Percentiles rank a stretch among this genome's conserved stretches.
Conservation (phyloP, 1,139 yeast genomes). For the Pichia sp. region DNA sequence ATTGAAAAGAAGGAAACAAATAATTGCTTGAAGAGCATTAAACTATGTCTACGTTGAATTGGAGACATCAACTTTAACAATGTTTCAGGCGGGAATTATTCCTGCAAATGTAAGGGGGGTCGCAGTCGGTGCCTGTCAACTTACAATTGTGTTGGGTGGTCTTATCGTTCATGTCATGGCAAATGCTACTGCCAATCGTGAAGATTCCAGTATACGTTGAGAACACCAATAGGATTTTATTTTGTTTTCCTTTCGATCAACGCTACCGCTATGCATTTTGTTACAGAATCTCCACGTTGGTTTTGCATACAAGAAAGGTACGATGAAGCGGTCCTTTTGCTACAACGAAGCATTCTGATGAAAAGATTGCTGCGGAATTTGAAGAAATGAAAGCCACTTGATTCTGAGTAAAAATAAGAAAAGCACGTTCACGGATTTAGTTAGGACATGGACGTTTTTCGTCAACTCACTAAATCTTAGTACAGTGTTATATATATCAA, state of each 20-base stretch:
- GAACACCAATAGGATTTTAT: conserved; percentile 5
- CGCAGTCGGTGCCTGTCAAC: conserved; percentile 4
- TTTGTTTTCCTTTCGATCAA: conserved; percentile 1
- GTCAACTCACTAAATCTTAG: conserved; percentile 5
- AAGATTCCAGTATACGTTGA: conserved; percentile 1
- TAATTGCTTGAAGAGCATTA: not conserved
- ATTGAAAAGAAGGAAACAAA: not conserved
- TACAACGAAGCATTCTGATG: not conserved
- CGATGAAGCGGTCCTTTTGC: conserved; percentile 2
- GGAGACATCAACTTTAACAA: not conserved
- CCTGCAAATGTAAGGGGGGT: not conserved
- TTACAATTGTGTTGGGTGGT: conserved; percentile 4
- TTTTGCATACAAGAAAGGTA: conserved; percentile 11
- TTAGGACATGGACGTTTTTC: conserved; percentile 8
- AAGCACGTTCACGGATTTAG: conserved; percentile 9
- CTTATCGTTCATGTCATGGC: conserved; percentile 4
- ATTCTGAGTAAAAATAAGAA: not conserved
- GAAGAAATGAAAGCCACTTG: not conserved
- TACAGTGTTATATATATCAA: conserved; percentile 2
- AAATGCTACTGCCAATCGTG: conserved; percentile 2
- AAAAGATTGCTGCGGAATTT: not conserved
- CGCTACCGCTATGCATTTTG: conserved; percentile 8
- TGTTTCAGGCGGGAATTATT: not conserved
- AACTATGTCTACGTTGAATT: not conserved
- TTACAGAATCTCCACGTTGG: conserved; percentile 19